Evolutionary conservation across 768 basidiomycete species (phyloP).

Genomic region (Sutorius australiensis): DNA sequence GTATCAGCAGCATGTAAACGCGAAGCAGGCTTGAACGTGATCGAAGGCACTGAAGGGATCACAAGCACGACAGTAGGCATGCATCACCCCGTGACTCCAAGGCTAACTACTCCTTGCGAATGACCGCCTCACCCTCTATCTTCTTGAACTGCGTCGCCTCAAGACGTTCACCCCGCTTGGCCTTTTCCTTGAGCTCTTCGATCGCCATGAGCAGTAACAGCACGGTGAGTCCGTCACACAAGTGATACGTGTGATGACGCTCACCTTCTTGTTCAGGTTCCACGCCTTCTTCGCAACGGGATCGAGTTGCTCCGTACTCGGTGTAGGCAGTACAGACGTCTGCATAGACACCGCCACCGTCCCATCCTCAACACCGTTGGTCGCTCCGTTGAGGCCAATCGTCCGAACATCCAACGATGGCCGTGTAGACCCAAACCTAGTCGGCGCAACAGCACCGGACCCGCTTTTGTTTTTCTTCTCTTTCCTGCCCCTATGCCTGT

Average conservation of each 20-base stretch:
- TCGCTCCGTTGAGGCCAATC: conserved; percentile 17
- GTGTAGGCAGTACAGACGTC: conserved; percentile 45
- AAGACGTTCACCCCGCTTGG: conserved; percentile 82
- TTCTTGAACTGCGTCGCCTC: conserved; percentile 97
- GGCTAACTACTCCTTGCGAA: conserved; percentile 67
- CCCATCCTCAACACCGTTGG: conserved; percentile 15
- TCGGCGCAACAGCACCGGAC: conserved; percentile 28
- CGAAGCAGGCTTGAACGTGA: conserved; percentile 21
- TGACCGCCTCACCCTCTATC: conserved; percentile 87
- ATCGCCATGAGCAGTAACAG: conserved; percentile 86
- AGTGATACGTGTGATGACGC: background rate
- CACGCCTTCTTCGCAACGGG: conserved; percentile 87
- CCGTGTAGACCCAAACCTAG: conserved; percentile 21
- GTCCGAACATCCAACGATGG: conserved; percentile 38
- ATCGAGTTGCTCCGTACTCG: conserved; percentile 64
- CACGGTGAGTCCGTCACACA: background rate
- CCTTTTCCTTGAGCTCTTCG: conserved; percentile 93
- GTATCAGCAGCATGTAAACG: conserved; percentile 25
- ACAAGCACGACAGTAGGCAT: background rate
- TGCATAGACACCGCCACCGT: conserved; percentile 3
- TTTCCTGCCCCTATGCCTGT: conserved; percentile 27
- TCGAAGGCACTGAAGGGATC: conserved; percentile 13
- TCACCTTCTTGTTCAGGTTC: conserved; percentile 93
- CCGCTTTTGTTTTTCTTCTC: conserved; percentile 46
- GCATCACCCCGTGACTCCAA: conserved; percentile 25